Conservation (phyloP, 768 basidiomycete species). For the Suillus cothurnatus region DNA sequence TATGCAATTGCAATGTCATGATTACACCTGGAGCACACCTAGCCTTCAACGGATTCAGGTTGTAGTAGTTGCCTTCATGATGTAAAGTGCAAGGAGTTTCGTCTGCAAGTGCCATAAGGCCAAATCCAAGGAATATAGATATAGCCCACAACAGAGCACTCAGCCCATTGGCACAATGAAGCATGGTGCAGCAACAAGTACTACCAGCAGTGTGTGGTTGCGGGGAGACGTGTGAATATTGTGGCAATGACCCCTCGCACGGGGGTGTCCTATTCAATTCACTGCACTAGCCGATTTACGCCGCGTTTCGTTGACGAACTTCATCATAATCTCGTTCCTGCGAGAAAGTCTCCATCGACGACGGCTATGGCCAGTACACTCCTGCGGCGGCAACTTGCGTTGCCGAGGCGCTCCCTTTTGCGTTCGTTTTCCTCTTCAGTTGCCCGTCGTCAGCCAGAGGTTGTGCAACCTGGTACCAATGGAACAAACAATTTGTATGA, state of each 20-base stretch:
- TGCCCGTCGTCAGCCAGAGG: constrained; percentile 23
- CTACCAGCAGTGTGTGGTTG: neutral
- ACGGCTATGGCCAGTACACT: constrained; percentile 64
- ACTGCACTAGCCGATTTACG: constrained; percentile 30
- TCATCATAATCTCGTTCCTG: constrained; percentile 3
- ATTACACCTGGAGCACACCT: constrained; percentile 42
- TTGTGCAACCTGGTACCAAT: constrained; percentile 31
- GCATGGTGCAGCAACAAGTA: constrained; percentile 11
- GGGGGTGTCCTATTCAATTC: constrained; percentile 23
- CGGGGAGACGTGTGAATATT: neutral
- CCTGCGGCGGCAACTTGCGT: constrained; percentile 58
- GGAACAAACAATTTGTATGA: constrained; percentile 55
- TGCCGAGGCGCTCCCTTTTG: constrained; percentile 31
- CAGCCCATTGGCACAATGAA: neutral
- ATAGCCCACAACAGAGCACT: constrained; percentile 10
- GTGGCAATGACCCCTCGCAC: constrained; percentile 21
- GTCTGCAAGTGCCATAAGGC: constrained; percentile 24
- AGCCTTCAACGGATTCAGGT: constrained; percentile 62
- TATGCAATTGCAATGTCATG: neutral
- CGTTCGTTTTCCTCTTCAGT: constrained; percentile 30
- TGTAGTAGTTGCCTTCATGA: constrained; percentile 59
- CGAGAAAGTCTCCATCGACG: constrained; percentile 24
- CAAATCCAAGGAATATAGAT: constrained; percentile 7
- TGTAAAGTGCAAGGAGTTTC: constrained; percentile 67
- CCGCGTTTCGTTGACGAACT: constrained; percentile 18